phyloP scores from a whole-genome alignment of 116 monocot species.

The Posidonia oceanica region DNA sequence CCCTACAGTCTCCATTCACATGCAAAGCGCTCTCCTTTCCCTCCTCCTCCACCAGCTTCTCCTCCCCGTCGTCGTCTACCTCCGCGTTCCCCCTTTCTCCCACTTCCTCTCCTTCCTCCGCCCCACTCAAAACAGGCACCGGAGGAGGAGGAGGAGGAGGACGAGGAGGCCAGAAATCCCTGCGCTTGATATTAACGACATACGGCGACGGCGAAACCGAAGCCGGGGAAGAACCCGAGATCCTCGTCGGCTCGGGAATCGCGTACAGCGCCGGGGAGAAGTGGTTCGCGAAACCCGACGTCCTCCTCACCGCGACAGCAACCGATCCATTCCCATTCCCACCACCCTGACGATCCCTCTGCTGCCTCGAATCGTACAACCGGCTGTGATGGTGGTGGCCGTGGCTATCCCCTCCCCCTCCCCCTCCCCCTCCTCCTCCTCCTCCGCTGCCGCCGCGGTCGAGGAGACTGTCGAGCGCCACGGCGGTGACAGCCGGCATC shows the following conservation, averaged over 20 bases:
- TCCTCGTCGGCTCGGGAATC: conserved; percentile 13
- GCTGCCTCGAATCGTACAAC: conserved; percentile 1
- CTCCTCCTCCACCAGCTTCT: not conserved
- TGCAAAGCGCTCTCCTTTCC: not conserved
- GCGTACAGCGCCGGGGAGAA: conserved; percentile 29
- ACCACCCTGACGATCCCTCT: not conserved
- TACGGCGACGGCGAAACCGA: conserved; percentile 21
- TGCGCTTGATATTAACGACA: conserved; percentile 30
- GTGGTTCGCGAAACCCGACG: not conserved
- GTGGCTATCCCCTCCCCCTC: not conserved
- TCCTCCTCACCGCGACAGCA: not conserved
- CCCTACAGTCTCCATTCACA: not conserved
- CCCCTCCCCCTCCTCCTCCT: not conserved
- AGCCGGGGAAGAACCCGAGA: conserved; percentile 10
- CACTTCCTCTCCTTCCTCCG: not conserved
- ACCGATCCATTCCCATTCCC: not conserved
- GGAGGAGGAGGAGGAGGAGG: not conserved
- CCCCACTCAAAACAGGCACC: not conserved
- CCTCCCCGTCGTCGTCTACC: not conserved
- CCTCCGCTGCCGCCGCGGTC: conserved; percentile 1
- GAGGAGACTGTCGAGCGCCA: conserved; percentile 7
- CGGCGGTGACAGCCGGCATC: conserved; percentile 5
- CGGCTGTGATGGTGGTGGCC: not conserved
- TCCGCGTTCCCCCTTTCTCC: not conserved
- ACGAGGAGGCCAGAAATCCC: conserved; percentile 3